These are phyloP conservation scores for Kuraishia molischiana DNA, from an alignment of 805 yeast genomes.

Conservation along the genomic window DNA sequence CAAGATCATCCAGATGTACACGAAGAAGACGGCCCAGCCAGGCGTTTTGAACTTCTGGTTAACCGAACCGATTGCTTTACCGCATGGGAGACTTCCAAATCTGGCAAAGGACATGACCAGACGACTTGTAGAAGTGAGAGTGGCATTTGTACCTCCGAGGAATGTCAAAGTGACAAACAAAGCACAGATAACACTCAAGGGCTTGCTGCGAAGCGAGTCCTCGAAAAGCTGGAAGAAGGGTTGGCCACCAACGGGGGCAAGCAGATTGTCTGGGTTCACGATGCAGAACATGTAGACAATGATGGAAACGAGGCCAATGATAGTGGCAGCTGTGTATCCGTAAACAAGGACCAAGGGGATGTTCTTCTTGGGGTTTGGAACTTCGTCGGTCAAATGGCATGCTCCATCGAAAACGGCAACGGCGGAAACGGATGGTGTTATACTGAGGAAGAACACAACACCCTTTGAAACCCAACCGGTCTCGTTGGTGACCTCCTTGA, in stretches of 20 bases:
- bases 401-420: conserved; percentile 21
- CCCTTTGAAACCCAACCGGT: conserved; percentile 45
- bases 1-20: conserved; percentile 5
- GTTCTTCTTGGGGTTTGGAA: conserved; percentile 17
- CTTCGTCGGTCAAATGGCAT: conserved; percentile 22
- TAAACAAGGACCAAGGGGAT: conserved; percentile 40
- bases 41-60: conserved; percentile 9
- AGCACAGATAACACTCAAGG: background rate
- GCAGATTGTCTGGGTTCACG: conserved; percentile 9
- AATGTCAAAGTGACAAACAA: background rate
- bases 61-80: conserved; percentile 10
- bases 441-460: conserved; percentile 45
- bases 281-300: conserved; percentile 37
- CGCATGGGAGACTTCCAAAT: conserved; percentile 12
- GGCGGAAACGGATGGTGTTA: conserved; percentile 27
- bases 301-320: conserved; percentile 38
- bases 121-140: conserved; percentile 12
- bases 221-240: background rate
- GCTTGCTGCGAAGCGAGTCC: background rate
- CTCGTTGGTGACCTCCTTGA: conserved; percentile 32
- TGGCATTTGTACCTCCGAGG: conserved; percentile 9
- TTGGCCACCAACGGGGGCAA: background rate
- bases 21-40: conserved; percentile 9
- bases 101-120: conserved; percentile 14
- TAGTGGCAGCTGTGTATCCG: conserved; percentile 38